Percentiles rank a stretch among this genome's conserved stretches.
These are phyloP conservation scores for Lactifluus echinatus DNA, from an alignment of 768 basidiomycete species.

Conservation along the genomic window DNA sequence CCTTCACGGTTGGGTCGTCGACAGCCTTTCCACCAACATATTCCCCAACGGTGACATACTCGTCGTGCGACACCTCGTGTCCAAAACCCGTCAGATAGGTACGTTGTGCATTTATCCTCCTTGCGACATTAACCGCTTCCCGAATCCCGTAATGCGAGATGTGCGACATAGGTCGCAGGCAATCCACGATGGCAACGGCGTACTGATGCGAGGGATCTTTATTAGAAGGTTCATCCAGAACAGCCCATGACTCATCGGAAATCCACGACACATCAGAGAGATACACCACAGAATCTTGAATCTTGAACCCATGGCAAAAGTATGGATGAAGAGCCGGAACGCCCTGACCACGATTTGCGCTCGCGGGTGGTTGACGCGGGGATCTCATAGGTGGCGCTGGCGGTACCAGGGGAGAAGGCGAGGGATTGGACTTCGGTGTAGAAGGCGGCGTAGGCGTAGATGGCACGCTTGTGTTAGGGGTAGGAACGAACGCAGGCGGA, in stretches of 20 bases:
- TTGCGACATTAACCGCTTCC: conserved; percentile 47
- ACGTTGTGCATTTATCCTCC: conserved; percentile 47
- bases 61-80: conserved; percentile 72
- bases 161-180: conserved; percentile 55
- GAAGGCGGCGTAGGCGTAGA: conserved; percentile 26
- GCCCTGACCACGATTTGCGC: not conserved
- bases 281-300: conserved; percentile 61
- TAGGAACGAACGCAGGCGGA: conserved; percentile 33
- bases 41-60: conserved; percentile 60
- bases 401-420: not conserved
- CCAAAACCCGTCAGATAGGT: conserved; percentile 72
- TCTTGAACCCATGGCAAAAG: conserved; percentile 59
- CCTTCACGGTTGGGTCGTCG: conserved; percentile 27
- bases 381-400: not conserved
- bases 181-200: conserved; percentile 68
- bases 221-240: conserved; percentile 30
- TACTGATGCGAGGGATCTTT: conserved; percentile 26
- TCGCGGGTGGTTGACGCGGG: conserved; percentile 3
- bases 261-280: conserved; percentile 79
- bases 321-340: conserved; percentile 43
- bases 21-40: conserved; percentile 33
- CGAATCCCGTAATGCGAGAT: conserved; percentile 76
- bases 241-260: conserved; percentile 60
- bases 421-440: conserved; percentile 13
- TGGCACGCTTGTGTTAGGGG: conserved; percentile 31